Evolutionary conservation across 805 yeast species (phyloP).

Genomic region (Torulaspora maleeae): DNA sequence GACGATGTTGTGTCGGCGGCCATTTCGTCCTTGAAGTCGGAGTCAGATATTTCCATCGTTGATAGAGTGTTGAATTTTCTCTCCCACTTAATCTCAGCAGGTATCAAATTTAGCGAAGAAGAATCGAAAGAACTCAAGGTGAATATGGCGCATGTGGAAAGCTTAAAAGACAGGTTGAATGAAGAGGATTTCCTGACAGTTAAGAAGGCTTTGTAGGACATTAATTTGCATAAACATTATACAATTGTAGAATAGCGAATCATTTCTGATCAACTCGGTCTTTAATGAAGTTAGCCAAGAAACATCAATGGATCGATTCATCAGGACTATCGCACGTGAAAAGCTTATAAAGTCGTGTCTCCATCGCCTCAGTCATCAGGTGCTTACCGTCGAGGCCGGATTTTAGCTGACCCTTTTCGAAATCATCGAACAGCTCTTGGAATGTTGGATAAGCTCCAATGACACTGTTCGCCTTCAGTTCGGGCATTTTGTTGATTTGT

Average conservation of each 20-base stretch:
- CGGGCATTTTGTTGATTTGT: constrained; percentile 57
- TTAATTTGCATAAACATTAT: not conserved
- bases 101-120: constrained; percentile 42
- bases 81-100: constrained; percentile 41
- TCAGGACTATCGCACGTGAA: constrained; percentile 50
- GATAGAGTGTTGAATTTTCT: constrained; percentile 56
- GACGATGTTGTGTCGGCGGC: constrained; percentile 28
- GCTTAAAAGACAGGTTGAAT: constrained; percentile 46
- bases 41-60: constrained; percentile 43
- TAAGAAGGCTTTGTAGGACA: constrained; percentile 39
- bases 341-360: constrained; percentile 43
- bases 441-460: constrained; percentile 41
- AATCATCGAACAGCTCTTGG: constrained; percentile 29
- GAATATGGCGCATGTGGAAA: constrained; percentile 39
- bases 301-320: constrained; percentile 31
- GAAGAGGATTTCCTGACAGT: constrained; percentile 50
- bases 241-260: not conserved
- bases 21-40: constrained; percentile 27
- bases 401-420: constrained; percentile 36
- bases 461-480: constrained; percentile 45
- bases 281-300: no score
- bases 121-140: constrained; percentile 39
- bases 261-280: not conserved
- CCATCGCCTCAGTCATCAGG: constrained; percentile 49
- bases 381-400: constrained; percentile 42